These are phyloP conservation scores for Candida tropicalis DNA, from an alignment of 1,139 yeast species.

Conservation along the genomic window DNA sequence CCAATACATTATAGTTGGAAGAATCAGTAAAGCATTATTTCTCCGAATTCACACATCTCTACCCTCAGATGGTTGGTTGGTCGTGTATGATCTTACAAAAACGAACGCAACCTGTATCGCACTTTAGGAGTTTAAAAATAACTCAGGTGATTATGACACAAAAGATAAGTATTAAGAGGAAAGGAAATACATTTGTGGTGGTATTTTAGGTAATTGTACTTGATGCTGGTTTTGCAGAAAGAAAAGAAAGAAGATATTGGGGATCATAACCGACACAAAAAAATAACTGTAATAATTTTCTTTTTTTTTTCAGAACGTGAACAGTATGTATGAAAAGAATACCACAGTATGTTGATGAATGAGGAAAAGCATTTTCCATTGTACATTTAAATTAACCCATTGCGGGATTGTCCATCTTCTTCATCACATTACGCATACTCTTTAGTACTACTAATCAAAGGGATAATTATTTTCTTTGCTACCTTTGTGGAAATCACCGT, in stretches of 20 bases:
- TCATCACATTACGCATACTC: neutral
- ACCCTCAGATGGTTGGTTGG: no score
- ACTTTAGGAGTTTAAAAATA: no score
- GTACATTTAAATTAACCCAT: constrained; percentile 2
- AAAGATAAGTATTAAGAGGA: neutral
- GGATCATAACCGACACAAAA: neutral
- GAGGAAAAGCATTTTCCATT: neutral
- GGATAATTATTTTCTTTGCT: no score
- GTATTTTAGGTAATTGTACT: constrained; percentile 1
- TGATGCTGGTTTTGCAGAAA: constrained; percentile 3
- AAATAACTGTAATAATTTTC: no score
- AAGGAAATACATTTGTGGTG: neutral
- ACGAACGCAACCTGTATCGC: neutral
- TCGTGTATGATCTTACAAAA: neutral
- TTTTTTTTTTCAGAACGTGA: no score
- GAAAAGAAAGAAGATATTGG: neutral
- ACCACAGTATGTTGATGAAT: neutral
- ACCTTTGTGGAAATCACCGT: neutral
- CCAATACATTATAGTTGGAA: no score
- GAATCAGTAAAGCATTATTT: no score
- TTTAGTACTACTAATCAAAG: neutral
- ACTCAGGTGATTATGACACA: constrained; percentile 1
- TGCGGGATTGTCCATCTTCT: constrained; percentile 2
- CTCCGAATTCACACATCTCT: no score
- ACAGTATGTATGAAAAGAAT: neutral